Percentiles rank a stretch among this genome's conserved stretches.
Conservation (phyloP, 1,139 yeast species). For the Scheffersomyces quercinus region DNA sequence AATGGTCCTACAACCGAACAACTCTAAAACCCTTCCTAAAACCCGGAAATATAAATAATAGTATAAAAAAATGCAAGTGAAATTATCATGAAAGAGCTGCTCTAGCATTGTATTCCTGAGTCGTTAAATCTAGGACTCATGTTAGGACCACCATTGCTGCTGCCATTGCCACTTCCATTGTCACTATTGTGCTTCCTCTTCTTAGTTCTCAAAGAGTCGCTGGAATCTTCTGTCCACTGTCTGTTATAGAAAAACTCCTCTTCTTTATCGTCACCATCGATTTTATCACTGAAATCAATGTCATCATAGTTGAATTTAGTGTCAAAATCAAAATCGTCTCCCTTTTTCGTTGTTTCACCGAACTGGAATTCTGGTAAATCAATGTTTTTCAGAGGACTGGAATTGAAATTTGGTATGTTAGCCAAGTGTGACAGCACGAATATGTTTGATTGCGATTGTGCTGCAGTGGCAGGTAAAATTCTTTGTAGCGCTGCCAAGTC, state of each 20-base stretch:
- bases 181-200: constrained; percentile 1
- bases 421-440: constrained; percentile 22
- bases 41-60: too few relatives aligned
- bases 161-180: neutral
- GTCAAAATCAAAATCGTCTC: constrained; percentile 5
- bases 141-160: neutral
- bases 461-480: constrained; percentile 25
- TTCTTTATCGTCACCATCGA: constrained; percentile 24
- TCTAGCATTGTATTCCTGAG: neutral
- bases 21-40: too few relatives aligned
- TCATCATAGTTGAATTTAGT: constrained; percentile 26
- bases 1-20: too few relatives aligned
- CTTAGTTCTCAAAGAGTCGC: neutral
- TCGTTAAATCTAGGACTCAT: neutral
- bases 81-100: neutral
- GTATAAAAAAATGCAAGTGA: too few relatives aligned
- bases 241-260: constrained; percentile 23
- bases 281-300: constrained; percentile 23
- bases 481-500: constrained; percentile 24
- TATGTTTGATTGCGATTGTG: neutral
- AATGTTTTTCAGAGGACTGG: neutral
- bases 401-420: constrained; percentile 18
- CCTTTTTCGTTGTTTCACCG: neutral
- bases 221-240: constrained; percentile 17
- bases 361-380: neutral